These are phyloP conservation scores for Boechera stricta DNA, from an alignment of 345 rosid species.

Conservation along the genomic window DNA sequence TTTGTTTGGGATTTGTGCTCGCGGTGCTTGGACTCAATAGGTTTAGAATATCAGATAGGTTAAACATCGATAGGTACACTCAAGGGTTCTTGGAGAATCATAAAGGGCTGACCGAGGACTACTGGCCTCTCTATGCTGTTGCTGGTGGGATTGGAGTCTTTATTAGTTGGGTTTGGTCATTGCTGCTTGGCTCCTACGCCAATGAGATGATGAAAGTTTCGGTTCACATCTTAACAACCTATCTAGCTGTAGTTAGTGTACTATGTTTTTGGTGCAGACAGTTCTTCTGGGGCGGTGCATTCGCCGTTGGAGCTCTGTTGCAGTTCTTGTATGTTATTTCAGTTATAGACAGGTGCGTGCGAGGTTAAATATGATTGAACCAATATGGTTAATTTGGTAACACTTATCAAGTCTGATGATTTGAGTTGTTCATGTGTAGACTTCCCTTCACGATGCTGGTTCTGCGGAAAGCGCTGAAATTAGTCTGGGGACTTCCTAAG, in stretches of 20 bases:
- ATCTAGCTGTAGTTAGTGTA: constrained; percentile 89
- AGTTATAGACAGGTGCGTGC: constrained; percentile 87
- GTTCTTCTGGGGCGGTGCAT: constrained; percentile 82
- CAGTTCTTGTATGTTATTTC: constrained; percentile 96
- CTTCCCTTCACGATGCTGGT: constrained; percentile 93
- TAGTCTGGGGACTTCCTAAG: constrained; percentile 94
- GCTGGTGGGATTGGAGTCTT: constrained; percentile 77
- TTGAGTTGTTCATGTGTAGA: constrained; percentile 50
- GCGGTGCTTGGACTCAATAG: constrained; percentile 74
- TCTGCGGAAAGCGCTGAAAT: constrained; percentile 79
- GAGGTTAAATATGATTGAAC: not conserved
- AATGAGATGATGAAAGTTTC: constrained; percentile 87
- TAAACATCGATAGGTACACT: constrained; percentile 71
- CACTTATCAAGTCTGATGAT: constrained; percentile 32
- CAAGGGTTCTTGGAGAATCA: constrained; percentile 49
- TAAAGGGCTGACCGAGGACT: constrained; percentile 71
- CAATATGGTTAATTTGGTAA: constrained; percentile 13
- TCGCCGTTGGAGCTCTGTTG: constrained; percentile 76
- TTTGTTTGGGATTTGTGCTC: constrained; percentile 65
- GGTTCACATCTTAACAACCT: constrained; percentile 89
- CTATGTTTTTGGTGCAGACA: constrained; percentile 86
- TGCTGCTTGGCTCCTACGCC: constrained; percentile 76
- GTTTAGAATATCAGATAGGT: constrained; percentile 73
- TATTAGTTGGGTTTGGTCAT: constrained; percentile 80
- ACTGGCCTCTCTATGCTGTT: constrained; percentile 90